Percentiles rank a stretch among this genome's conserved stretches.
Conservation (phyloP, 345 rosid genomes). For the Salix arbutifolia region DNA sequence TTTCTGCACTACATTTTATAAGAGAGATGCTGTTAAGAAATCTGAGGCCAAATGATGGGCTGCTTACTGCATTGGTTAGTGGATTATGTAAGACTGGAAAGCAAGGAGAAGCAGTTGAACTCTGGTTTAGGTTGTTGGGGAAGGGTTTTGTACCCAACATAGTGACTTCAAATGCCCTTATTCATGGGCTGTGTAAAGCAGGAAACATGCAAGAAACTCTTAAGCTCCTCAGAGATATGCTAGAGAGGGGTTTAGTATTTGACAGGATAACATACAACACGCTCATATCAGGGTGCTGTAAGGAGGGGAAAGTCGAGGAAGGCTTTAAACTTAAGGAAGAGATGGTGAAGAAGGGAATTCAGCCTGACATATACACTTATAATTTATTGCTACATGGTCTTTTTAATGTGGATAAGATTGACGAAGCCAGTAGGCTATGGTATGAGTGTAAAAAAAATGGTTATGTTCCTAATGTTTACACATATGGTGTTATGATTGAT, state of each 20-base stretch:
- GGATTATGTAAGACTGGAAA: conserved; percentile 61
- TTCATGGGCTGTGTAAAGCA: conserved; percentile 65
- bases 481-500: conserved; percentile 67
- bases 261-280: conserved; percentile 59
- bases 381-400: conserved; percentile 56
- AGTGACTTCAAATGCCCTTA: conserved; percentile 66
- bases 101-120: conserved; percentile 50
- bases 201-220: conserved; percentile 53
- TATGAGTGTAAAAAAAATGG: conserved; percentile 45
- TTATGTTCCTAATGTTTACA: conserved; percentile 44
- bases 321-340: conserved; percentile 55
- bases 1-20: conserved; percentile 43
- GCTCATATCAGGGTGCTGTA: conserved; percentile 53
- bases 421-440: conserved; percentile 64
- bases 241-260: conserved; percentile 42
- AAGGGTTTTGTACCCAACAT: conserved; percentile 46
- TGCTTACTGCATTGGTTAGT: conserved; percentile 53
- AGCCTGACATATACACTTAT: conserved; percentile 58
- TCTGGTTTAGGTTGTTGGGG: conserved; percentile 48
- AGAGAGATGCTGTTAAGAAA: conserved; percentile 60
- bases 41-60: conserved; percentile 58
- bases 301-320: conserved; percentile 47
- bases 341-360: conserved; percentile 57
- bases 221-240: conserved; percentile 51
- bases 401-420: conserved; percentile 45